phyloP scores from a whole-genome alignment of 345 rosid species.

The Hirschfeldia incana region DNA sequence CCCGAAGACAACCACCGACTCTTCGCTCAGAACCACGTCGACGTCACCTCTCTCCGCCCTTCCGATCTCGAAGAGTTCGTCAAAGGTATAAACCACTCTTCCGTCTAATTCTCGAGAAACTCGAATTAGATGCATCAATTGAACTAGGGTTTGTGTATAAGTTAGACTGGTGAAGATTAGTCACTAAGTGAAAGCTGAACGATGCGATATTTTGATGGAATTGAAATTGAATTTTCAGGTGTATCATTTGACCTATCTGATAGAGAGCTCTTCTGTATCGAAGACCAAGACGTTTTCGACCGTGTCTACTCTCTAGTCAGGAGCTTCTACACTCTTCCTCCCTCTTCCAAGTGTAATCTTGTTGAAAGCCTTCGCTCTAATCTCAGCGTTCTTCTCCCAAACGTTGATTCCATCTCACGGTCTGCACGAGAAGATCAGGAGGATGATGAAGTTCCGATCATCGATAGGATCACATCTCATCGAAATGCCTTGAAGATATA shows the following conservation, averaged over 20 bases:
- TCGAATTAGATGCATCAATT: background rate
- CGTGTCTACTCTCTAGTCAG: conserved; percentile 72
- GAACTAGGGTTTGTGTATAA: background rate
- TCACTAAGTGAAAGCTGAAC: background rate
- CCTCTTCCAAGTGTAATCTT: conserved; percentile 64
- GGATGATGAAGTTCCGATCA: conserved; percentile 47
- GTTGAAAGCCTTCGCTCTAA: conserved; percentile 89
- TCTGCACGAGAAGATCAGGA: conserved; percentile 54
- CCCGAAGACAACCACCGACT: conserved; percentile 53
- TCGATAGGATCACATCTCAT: conserved; percentile 64
- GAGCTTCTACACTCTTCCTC: conserved; percentile 52
- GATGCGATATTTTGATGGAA: background rate
- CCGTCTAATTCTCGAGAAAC: background rate
- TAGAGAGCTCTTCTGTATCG: conserved; percentile 84
- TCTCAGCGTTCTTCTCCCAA: conserved; percentile 90
- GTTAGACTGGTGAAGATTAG: background rate
- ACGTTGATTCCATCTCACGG: conserved; percentile 76
- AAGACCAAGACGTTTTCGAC: conserved; percentile 85
- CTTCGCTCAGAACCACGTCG: conserved; percentile 55
- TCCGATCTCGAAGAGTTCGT: conserved; percentile 82
- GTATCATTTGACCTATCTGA: conserved; percentile 90
- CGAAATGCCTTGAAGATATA: conserved; percentile 95
- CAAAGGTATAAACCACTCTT: conserved; percentile 55
- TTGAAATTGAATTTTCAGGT: conserved; percentile 41
- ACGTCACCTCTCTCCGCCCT: conserved; percentile 57